A percentile compares a stretch with the other conserved stretches of the same genome.
Conservation (phyloP, 2,329 filamentous ascomycete genomes). For the Juglanconis sp. region DNA sequence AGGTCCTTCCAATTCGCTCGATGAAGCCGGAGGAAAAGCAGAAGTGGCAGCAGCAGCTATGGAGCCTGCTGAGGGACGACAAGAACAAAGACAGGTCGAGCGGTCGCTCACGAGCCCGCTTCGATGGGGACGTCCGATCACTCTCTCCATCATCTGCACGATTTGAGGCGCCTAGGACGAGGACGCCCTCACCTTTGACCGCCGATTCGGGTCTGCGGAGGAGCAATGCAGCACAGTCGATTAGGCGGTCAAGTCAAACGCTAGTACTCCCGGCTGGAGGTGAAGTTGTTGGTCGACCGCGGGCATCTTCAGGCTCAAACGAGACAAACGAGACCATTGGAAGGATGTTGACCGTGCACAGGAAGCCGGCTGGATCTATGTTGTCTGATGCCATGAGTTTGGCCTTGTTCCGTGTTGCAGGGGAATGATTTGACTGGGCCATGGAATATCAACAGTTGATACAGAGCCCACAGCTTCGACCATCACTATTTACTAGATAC, state of each 20-base stretch:
- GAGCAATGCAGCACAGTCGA: neutral
- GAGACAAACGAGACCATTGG: neutral
- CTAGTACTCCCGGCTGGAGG: neutral
- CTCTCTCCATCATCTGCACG: neutral
- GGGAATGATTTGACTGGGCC: neutral
- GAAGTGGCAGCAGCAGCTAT: conserved; percentile 30
- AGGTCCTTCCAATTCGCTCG: conserved; percentile 33
- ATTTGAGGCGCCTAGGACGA: neutral
- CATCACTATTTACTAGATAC: neutral
- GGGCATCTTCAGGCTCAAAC: neutral
- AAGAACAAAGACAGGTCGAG: conserved; percentile 5
- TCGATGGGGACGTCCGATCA: neutral
- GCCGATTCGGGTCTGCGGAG: neutral
- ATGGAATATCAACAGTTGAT: neutral
- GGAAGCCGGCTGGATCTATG: neutral
- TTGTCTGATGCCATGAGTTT: neutral
- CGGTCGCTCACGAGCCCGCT: neutral
- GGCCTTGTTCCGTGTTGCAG: neutral
- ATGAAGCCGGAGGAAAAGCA: conserved; percentile 35
- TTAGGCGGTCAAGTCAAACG: neutral
- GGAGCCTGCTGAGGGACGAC: conserved; percentile 26
- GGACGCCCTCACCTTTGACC: neutral
- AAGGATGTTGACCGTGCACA: neutral
- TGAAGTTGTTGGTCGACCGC: neutral
- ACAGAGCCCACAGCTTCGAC: neutral